Evolutionary conservation across 225 moss, liverwort and hornwort genomes (phyloP), one percentile per base, ranked within the genome.

Genomic region (Pleurozium schreberi): DNA sequence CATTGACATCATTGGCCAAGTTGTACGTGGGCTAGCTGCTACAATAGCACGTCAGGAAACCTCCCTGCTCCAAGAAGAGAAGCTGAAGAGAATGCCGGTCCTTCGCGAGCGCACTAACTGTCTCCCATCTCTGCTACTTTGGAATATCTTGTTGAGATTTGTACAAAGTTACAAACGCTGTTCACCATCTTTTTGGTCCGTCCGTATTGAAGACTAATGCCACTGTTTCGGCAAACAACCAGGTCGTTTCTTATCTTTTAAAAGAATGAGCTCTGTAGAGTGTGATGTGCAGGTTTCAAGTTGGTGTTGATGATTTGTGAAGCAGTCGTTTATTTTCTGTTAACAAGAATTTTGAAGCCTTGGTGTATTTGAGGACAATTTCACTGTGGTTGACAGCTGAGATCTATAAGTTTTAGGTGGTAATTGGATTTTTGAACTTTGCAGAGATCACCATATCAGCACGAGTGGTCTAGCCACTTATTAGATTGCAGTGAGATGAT

Each of bases 1-100:
- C 79, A 83, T 97, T 50, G 97, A 98, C 68, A n/a, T 94, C 60
- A 93, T 98, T 87, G 92, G 94, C 86, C 92, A 87, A 71, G 92
- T 95, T 59, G 96, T 98, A 77, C 94, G 96, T 84, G 93, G 93
- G 45, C 91, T 98, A 60, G 92, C 84, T 43, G 75, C 95, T 42
- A 90, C 76, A 94, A 91, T 65, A 94, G 89, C 90, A 88, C 90
- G 66, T 92, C 93, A 84, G 93, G 94, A 75, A 93, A 90, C 70
- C 91, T 94, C 34, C 88, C 89, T 63, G 85, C 87, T 31, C 93
- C 91, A n/a, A 88, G 89, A 84, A 89, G 91, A 81, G 93, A 92
- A 70, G 90, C 89, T 63, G 94, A 93, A 71, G 93, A 93, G 59
- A 91, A 66, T 50, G 85, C 83, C 8, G 89, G 91, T 79, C 88